phyloP scores from a whole-genome alignment of 2,329 filamentous ascomycete genomes.

The Colletotrichum sp. region DNA sequence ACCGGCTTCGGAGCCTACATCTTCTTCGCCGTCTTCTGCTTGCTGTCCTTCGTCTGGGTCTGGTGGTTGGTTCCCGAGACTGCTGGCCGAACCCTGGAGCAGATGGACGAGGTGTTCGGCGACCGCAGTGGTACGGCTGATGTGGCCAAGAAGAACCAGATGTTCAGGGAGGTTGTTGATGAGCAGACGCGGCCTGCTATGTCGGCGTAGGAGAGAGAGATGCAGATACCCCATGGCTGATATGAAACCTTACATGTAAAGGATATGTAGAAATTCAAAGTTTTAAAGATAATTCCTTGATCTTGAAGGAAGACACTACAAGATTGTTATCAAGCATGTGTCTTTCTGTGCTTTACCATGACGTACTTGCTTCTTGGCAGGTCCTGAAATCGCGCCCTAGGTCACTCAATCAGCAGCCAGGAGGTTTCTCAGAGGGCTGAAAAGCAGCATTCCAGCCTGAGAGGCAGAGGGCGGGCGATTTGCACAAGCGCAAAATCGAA shows the following conservation, averaged over 20 bases:
- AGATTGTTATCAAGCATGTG: too few species aligned
- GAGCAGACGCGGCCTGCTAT: not conserved
- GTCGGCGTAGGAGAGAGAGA: not conserved
- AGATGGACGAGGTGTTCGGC: slow-evolving; percentile 41
- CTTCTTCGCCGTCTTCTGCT: slow-evolving; percentile 30
- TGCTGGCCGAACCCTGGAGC: slow-evolving; percentile 34
- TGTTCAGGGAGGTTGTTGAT: slow-evolving; percentile 15
- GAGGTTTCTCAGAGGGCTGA: too few species aligned
- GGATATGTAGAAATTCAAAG: too few species aligned
- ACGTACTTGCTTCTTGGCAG: too few species aligned
- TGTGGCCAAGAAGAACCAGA: slow-evolving; percentile 7
- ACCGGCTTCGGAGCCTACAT: slow-evolving; percentile 52
- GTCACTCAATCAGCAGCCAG: too few species aligned
- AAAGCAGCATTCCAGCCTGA: not conserved
- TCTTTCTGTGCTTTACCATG: too few species aligned
- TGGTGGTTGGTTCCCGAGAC: slow-evolving; percentile 36
- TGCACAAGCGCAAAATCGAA: too few species aligned
- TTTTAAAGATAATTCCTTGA: too few species aligned
- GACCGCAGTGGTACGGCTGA: slow-evolving; percentile 27
- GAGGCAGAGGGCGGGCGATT: too few species aligned
- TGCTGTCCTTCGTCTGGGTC: slow-evolving; percentile 26
- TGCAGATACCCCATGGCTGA: not conserved
- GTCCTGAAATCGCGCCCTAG: too few species aligned
- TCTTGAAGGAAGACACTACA: too few species aligned
- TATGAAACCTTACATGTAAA: too few species aligned